Base-by-base conservation (phyloP, 257 asterid species). In the Nicotiana tabacum region DNA sequence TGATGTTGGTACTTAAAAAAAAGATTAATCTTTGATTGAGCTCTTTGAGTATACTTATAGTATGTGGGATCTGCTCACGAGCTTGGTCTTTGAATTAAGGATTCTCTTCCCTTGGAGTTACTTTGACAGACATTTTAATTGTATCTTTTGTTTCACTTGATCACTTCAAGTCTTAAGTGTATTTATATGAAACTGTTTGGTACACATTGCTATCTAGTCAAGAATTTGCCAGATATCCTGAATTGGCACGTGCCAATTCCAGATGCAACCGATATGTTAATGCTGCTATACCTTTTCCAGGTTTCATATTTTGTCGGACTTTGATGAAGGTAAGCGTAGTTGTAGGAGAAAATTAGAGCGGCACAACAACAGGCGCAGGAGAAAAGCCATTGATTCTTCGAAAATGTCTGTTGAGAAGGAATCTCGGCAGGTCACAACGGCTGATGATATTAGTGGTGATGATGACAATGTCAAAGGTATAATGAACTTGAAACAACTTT, bases 241-340 rank as follows among this genome's bases (percentile, higher is more conserved):
- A 72, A 72, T 46, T 72, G 39, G 61, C 39, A 2, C 62, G 12
- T 72, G 79, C 43, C 62, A 24, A 24, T 48, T 74, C 12, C 1
- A 43, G 58, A 24, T 72, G 65, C 78, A 30, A 81, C 78, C 53
- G 21, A 62, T 29, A 77, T 80, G 37, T 43, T 60, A 62, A 61
- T 62, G 76, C 16, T 48, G 79, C 68, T 77, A 37, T 24, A 78
- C 85, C 27, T 46, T 87, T 88, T 86, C 86, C 91, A 96, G 97
- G 93, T 95, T 95, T 85, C 98, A 95, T 82, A 77, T 95, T 77
- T 81, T 95, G 87, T 80, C 93, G 80, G 97, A 93, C 85, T 95
- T 95, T 88, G 97, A 95, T 72, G 97, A 95, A 88, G 97, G 97
- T 74, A 95, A 92, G 76, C 92, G 98, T 62, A 95, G 98, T 87